Evolutionary conservation across 306 rosid species (phyloP).

Genomic region (Prunus kanzakura): DNA sequence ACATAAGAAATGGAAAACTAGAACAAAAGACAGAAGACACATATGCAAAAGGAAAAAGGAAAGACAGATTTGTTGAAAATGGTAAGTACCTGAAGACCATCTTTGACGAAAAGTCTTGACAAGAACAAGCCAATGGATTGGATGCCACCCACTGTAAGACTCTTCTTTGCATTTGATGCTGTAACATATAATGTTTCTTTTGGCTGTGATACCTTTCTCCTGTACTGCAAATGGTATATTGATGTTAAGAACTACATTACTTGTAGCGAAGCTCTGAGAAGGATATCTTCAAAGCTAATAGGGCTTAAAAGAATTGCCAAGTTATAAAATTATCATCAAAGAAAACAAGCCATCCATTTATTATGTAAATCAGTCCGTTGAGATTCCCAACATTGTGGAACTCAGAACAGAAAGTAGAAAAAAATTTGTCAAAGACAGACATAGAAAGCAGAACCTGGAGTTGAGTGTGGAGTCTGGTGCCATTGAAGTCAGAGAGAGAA

Average conservation of each 20-base stretch:
- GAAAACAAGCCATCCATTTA: not conserved
- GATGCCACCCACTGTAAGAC: slow-evolving; percentile 57
- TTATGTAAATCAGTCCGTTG: not conserved
- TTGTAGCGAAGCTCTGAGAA: not conserved
- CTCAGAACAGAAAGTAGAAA: not conserved
- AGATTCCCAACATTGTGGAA: not conserved
- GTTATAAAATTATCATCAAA: too few species aligned
- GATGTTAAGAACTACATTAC: not conserved
- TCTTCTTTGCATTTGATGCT: slow-evolving; percentile 63
- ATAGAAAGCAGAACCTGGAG: slow-evolving; percentile 53
- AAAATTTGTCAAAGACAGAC: not conserved
- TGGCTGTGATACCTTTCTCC: slow-evolving; percentile 50
- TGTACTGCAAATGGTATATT: slow-evolving; percentile 10
- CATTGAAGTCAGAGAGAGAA: slow-evolving; percentile 60
- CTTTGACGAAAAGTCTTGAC: slow-evolving; percentile 22
- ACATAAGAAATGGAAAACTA: too few species aligned
- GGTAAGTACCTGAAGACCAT: slow-evolving; percentile 56
- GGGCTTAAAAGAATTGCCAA: too few species aligned
- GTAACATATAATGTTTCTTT: slow-evolving; percentile 54
- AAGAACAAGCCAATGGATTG: too few species aligned
- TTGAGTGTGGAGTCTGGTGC: slow-evolving; percentile 54
- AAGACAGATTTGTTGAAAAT: not conserved
- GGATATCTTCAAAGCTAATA: not conserved
- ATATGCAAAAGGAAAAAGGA: not conserved
- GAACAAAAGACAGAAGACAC: too few species aligned